Conservation (phyloP, 768 basidiomycete species). For the Termitomyces eurrhizus region DNA sequence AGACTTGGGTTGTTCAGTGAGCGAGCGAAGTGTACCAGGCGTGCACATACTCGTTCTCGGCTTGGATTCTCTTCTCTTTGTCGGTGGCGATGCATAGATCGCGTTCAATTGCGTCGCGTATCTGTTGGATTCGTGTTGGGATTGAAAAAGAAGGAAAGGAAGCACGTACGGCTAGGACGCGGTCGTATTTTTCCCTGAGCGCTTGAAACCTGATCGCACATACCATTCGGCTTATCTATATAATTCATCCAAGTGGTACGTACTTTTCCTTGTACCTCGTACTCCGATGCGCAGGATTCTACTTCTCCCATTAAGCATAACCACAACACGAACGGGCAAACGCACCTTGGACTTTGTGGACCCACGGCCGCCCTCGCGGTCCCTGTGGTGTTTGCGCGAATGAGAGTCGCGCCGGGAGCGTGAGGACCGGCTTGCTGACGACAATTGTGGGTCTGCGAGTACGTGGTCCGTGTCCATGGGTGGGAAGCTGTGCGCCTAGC, state of each 20-base stretch:
- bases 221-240: background rate
- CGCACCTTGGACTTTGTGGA: constrained; percentile 4
- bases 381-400: background rate
- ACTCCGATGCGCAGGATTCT: constrained; percentile 4
- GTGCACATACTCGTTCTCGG: constrained; percentile 44
- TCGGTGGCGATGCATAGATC: constrained; percentile 36
- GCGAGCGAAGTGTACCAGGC: background rate
- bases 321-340: background rate
- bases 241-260: background rate
- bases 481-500: background rate
- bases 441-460: background rate
- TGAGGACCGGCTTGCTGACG: background rate
- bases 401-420: background rate
- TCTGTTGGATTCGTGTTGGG: constrained; percentile 20
- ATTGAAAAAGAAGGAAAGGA: background rate
- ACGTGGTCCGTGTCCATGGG: background rate
- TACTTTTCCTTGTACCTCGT: constrained; percentile 12
- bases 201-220: constrained; percentile 34
- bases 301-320: background rate
- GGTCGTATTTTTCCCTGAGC: constrained; percentile 43
- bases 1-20: constrained; percentile 20
- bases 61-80: constrained; percentile 42
- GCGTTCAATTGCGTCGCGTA: constrained; percentile 32
- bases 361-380: background rate
- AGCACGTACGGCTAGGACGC: constrained; percentile 34